Evolutionary conservation across 768 basidiomycete genomes (phyloP).

Genomic region (Tricholoma flavovirens): DNA sequence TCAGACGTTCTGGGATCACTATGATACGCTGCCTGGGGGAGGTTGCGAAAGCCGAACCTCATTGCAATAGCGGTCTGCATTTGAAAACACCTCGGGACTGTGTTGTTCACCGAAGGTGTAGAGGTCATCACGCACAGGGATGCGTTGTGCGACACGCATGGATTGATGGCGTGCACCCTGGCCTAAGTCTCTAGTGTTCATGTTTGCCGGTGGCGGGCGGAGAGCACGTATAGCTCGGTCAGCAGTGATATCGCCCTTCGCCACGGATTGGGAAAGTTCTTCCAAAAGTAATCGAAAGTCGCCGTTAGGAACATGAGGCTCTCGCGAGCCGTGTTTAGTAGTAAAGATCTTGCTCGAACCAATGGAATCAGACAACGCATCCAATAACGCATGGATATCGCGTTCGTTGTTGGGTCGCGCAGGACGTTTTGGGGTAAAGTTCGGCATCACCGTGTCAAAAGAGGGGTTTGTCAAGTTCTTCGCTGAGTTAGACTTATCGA

Average conservation of each 20-base stretch:
- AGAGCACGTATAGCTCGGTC: neutral
- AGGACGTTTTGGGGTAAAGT: neutral
- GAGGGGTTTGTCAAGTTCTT: conserved; percentile 1
- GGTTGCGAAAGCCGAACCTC: neutral
- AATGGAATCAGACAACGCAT: conserved; percentile 4
- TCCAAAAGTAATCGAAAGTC: conserved; percentile 13
- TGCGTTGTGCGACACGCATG: neutral
- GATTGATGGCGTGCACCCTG: neutral
- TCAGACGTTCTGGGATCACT: neutral
- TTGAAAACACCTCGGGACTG: neutral
- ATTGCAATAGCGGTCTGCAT: neutral
- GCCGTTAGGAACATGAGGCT: neutral
- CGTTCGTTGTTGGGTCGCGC: conserved; percentile 8
- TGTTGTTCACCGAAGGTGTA: neutral
- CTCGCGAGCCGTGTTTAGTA: neutral
- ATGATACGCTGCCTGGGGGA: neutral
- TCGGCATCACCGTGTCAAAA: neutral
- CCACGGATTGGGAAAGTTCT: conserved; percentile 3
- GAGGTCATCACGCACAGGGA: neutral
- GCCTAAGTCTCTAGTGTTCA: neutral
- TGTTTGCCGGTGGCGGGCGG: neutral
- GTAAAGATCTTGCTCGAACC: neutral
- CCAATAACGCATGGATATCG: conserved; percentile 13
- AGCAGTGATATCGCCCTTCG: neutral
- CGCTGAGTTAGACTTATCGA: conserved; percentile 38